Base-by-base conservation (phyloP, 768 basidiomycete genomes). In the Mycena galopus region DNA sequence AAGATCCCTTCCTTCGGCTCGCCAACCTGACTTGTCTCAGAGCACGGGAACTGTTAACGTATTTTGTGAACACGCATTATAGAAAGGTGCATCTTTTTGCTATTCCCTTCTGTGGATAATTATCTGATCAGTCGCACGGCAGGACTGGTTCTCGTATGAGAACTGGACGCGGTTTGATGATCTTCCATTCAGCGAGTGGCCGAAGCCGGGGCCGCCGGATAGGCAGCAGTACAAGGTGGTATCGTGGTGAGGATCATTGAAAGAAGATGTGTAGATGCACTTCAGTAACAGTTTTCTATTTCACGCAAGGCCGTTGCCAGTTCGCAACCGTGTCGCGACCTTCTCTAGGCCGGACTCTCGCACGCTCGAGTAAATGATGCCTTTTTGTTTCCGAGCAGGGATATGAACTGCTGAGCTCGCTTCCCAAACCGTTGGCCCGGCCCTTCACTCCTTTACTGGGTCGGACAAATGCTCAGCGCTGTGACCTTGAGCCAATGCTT, bases 81-180 rank as follows among this genome's bases (percentile, higher is more conserved):
- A 37, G 16, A 4, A 37, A 37, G 35, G 35, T 37, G 1, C 10
- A 2, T 37, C 16, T 16, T 16, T n/a, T n/a, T n/a, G n/a, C n/a
- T n/a, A n/a, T n/a, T n/a, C n/a, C n/a, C n/a, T n/a, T n/a, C n/a
- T n/a, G n/a, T n/a, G n/a, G 33, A 51, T 37, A 27, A 10, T 64
- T 58, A 11, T 21, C 37, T 71, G 29, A 67, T 21, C 17, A 14
- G 14, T 4, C 9, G 53, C 14, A 32, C 17, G 21, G n/a, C 57
- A 75, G 74, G 59, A 63, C 5, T 72, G 47, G 35, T 29, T 76
- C 9, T 53, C 29, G 11, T 44, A 73, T n/a, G 73, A 73, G 1
- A 69, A 76, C 30, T 77, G 67, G 51, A 75, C 71, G 17, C 44
- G 47, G 16, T 77, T 77, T 29, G 77, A 77, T 44, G 35, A 73